Percentiles rank a stretch among this genome's conserved stretches.
phyloP scores from a whole-genome alignment of 2,329 filamentous ascomycete species.

The Trichophyton equinum region DNA sequence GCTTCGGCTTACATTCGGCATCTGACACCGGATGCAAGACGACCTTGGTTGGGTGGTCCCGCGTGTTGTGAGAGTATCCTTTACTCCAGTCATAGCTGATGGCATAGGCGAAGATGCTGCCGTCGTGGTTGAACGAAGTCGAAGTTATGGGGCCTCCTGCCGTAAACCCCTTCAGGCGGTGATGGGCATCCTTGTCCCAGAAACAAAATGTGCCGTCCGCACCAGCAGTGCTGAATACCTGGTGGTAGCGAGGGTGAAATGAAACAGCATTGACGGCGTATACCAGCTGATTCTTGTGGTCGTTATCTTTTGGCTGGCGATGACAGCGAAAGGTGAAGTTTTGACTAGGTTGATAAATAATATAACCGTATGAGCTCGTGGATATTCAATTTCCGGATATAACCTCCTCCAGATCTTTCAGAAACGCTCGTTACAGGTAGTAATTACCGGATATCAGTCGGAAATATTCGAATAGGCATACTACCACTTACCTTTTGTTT shows the following conservation, averaged over 20 bases:
- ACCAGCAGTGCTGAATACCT: constrained; percentile 90
- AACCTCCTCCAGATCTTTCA: too few species aligned
- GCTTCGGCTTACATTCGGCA: background rate
- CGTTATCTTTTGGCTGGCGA: constrained; percentile 57
- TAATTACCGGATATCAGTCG: too few species aligned
- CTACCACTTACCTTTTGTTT: constrained; percentile 36
- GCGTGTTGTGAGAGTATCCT: constrained; percentile 73
- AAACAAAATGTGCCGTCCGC: constrained; percentile 77
- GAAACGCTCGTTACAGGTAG: too few species aligned
- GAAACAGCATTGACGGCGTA: constrained; percentile 94
- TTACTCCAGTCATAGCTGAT: constrained; percentile 98
- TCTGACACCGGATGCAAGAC: constrained; percentile 60
- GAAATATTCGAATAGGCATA: too few species aligned
- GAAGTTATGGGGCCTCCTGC: constrained; percentile 81
- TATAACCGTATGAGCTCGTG: too few species aligned
- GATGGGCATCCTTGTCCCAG: constrained; percentile 78
- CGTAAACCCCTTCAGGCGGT: constrained; percentile 77
- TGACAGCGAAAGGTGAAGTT: constrained; percentile 99
- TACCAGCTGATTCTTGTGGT: constrained; percentile 65
- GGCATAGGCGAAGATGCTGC: constrained; percentile 77
- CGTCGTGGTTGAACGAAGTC: constrained; percentile 76
- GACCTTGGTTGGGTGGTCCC: constrained; percentile 57
- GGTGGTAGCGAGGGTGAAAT: constrained; percentile 84
- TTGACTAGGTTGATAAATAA: constrained; percentile 41
- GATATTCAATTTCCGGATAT: too few species aligned